Base-by-base conservation (phyloP, 2,329 filamentous ascomycete species). In the Talaromyces sp. region DNA sequence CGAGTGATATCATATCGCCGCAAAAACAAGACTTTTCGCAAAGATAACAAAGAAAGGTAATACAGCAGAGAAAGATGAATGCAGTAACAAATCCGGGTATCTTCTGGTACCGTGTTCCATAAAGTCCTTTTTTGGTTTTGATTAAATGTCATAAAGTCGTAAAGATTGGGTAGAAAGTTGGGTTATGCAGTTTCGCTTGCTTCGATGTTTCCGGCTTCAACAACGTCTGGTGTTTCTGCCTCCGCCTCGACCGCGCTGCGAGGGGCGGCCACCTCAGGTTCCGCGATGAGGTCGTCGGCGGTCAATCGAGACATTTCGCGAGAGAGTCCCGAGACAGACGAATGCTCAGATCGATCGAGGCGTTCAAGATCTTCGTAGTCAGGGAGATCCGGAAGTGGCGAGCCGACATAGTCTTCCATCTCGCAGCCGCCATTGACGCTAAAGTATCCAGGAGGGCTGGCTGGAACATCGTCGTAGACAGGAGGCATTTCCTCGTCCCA, bases 401-500 rank as follows among this genome's bases (percentile, higher is more conserved):
- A 65, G 13, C 81, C 81, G 43, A 74, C 68, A 68, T 84, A 84
- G 62, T 83, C 79, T 64, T 80, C 77, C 65, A 84, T 79, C 7
- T 76, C 70, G 67, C 78, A 77, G 70, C 83, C 68, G 22, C 72
- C 74, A 62, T 77, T 75, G 13, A 76, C 71, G 66, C 73, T 77
- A 22, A 75, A 81, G 78, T 93, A 93, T 5, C 83, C 84, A 0
- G 94, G 94, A 58, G 94, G 94, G 72, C 90, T 92, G 1, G 88
- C 89, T 0, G 94, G 93, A 49, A 98, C 93, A 74, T 98, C 92
- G 78, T 95, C 90, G 79, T 99, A 99, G 70, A 96, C 87, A 0
- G 94, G 94, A 13, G 94, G 94, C 73, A 91, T 89, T 81, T 99
- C 94, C 79, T 97, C 94, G 71, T 98, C 94, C 94, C 95, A 99